Conservation (phyloP, 2,329 filamentous ascomycete genomes). For the Epichloe festucae region DNA sequence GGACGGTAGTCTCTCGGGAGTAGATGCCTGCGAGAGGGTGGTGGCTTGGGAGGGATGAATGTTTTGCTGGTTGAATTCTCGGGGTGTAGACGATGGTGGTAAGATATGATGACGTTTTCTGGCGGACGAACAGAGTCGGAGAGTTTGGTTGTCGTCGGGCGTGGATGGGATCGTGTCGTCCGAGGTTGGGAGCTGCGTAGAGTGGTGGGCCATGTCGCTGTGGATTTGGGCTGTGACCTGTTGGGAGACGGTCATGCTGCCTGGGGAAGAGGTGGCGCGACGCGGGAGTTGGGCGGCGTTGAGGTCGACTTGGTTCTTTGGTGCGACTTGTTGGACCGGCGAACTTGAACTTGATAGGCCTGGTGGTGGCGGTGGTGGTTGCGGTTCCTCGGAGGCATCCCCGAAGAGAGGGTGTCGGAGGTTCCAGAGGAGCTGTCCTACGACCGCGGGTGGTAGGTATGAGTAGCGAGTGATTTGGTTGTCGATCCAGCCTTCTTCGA, state of each 20-base stretch:
- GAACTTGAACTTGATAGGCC: constrained; percentile 1
- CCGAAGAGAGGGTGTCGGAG: constrained; percentile 36
- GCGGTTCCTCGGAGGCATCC: constrained; percentile 11
- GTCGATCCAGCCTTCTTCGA: constrained; percentile 40
- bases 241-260: constrained; percentile 31
- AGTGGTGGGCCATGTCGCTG: constrained; percentile 29
- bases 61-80: not conserved
- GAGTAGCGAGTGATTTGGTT: constrained; percentile 36
- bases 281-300: not conserved
- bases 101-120: constrained; percentile 1
- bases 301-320: not conserved
- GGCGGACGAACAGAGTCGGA: not conserved
- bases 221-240: constrained; percentile 38
- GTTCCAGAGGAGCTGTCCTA: constrained; percentile 45
- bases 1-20: constrained; percentile 14
- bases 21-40: constrained; percentile 23
- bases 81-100: constrained; percentile 5
- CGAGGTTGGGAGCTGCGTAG: constrained; percentile 21
- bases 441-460: constrained; percentile 43
- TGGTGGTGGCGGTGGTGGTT: not conserved
- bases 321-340: not conserved
- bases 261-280: not conserved
- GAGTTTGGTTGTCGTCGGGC: constrained; percentile 11
- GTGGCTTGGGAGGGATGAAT: constrained; percentile 23
- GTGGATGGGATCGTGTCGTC: constrained; percentile 20